phyloP scores from a whole-genome alignment of 345 rosid genomes.

The Adansonia digitata region DNA sequence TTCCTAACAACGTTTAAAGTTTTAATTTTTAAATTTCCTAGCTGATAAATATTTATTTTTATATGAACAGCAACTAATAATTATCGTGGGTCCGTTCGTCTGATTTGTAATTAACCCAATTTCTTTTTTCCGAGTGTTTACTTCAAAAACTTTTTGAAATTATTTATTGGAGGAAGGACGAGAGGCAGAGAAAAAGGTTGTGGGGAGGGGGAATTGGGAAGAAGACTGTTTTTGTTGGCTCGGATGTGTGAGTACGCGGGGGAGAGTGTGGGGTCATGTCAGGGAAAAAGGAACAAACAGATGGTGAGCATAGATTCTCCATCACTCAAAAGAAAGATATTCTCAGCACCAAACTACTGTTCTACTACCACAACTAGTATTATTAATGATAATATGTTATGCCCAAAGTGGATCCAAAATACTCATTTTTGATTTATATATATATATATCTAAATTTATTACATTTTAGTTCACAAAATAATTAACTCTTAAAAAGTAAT shows the following conservation, averaged over 20 bases:
- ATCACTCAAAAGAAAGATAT: constrained; percentile 26
- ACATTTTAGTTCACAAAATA: too few relatives aligned
- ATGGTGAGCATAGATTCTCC: constrained; percentile 44
- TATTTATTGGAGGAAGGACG: neutral
- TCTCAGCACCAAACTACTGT: neutral
- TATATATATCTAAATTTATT: neutral
- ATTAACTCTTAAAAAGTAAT: too few relatives aligned
- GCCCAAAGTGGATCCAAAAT: neutral
- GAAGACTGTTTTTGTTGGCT: neutral
- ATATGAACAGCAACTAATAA: neutral
- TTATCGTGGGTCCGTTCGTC: neutral
- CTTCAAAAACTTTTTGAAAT: constrained; percentile 27
- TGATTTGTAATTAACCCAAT: neutral
- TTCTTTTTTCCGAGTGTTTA: constrained; percentile 18
- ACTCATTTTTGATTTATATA: neutral
- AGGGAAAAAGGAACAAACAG: constrained; percentile 26
- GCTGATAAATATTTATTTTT: too few relatives aligned
- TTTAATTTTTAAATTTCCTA: too few relatives aligned
- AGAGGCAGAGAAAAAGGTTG: neutral
- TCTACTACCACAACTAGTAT: neutral
- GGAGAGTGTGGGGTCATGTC: constrained; percentile 18
- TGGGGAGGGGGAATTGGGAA: neutral
- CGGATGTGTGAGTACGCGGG: neutral
- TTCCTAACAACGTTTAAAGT: too few relatives aligned
- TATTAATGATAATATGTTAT: too few relatives aligned